phyloP scores from a whole-genome alignment of 2,329 filamentous ascomycete genomes.

The Coniochaeta sp. region DNA sequence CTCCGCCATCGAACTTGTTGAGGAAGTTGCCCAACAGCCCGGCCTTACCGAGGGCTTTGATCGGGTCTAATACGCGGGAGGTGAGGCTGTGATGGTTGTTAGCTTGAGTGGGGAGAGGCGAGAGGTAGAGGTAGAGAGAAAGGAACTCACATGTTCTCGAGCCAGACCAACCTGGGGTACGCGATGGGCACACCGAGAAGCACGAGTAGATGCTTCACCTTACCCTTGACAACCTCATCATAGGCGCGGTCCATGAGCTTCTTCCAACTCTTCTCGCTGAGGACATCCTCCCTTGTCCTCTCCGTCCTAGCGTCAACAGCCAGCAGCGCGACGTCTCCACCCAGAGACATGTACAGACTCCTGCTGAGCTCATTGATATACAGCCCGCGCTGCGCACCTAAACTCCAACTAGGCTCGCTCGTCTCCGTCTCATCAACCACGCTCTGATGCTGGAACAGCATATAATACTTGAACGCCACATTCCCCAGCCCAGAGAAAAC shows the following conservation, averaged over 20 bases:
- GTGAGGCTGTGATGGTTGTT: constrained; percentile 52
- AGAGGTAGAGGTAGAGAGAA: background rate
- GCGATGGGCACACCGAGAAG: constrained; percentile 78
- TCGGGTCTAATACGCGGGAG: constrained; percentile 76
- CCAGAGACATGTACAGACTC: constrained; percentile 79
- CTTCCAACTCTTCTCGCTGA: constrained; percentile 77
- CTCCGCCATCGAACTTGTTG: constrained; percentile 85
- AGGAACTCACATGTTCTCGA: constrained; percentile 58
- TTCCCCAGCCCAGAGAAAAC: constrained; percentile 86
- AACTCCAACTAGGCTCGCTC: constrained; percentile 84
- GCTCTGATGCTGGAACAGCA: constrained; percentile 97
- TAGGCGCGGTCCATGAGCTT: constrained; percentile 81
- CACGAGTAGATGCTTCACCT: constrained; percentile 85
- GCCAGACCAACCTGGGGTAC: constrained; percentile 69
- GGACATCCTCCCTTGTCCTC: constrained; percentile 72
- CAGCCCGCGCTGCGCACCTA: constrained; percentile 73
- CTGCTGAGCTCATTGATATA: constrained; percentile 85
- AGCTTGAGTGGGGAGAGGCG: constrained; percentile 5
- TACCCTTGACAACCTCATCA: constrained; percentile 71
- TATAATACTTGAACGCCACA: constrained; percentile 96
- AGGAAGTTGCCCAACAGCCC: constrained; percentile 74
- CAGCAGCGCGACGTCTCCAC: constrained; percentile 71
- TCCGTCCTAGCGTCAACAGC: constrained; percentile 91
- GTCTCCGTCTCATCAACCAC: constrained; percentile 71
- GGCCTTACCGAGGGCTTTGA: constrained; percentile 80